Evolutionary conservation across 345 rosid genomes (phyloP), one percentile per base, ranked within the genome.

Genomic region (Brassica carinata): DNA sequence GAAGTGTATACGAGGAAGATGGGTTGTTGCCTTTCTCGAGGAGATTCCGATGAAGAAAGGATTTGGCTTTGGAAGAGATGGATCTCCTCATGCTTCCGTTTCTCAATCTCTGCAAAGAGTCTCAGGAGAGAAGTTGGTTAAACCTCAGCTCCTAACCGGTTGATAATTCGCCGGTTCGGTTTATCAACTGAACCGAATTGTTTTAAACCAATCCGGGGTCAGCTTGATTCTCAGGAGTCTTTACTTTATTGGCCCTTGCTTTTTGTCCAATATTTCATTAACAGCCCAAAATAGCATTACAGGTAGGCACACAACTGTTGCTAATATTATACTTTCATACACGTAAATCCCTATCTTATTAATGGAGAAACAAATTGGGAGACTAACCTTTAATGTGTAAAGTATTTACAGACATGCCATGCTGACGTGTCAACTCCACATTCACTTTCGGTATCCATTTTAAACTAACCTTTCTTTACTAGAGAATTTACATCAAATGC

Each of bases 61-160:
- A 57, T 5, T 73, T 79, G 5, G 64, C 78, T 74, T 73, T 79
- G 3, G 70, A 67, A 68, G 83, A 61, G 64, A 79, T 67, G 45
- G 71, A 74, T 79, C 79, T 74, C 70, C 78, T 74, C 83, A 79
- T 79, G 70, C 10, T 51, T 26, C 64, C 19, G 53, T 18, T 13
- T 10, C 59, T 15, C 82, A 65, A 72, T 72, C 77, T 78, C 72
- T 23, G 26, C 1, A 23, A 23, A 23, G 26, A 23, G 26, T 40
- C 59, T 43, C 61, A 43, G 61, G 69, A 19, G 67, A 73, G 65
- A 36, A 36, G 66, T 23, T 51, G 67, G 64, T 51, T 23, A 71
- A 71, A 48, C 64, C 66, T 14, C 9, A 53, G 23, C 27, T 53
- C 51, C 30, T 13, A 57, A 73, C 82, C 78, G 69, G 26, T 23